phyloP scores from a whole-genome alignment of 2,329 filamentous ascomycete genomes.

The Didymella lethalis region DNA sequence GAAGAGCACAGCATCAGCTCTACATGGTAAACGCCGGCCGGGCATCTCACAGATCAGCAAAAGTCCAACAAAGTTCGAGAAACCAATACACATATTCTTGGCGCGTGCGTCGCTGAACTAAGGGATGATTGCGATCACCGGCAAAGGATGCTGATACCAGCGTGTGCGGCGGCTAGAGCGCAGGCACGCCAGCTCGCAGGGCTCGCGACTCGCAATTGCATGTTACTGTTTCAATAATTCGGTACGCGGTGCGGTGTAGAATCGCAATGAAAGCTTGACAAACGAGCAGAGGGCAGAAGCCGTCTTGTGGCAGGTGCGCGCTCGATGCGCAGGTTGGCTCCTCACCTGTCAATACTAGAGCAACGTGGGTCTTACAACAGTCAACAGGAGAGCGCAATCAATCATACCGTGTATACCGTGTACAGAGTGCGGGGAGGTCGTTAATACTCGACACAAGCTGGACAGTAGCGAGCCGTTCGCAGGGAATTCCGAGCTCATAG shows the following conservation, averaged over 20 bases:
- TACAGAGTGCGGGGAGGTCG: conserved; percentile 1
- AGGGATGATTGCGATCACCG: neutral
- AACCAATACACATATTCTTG: neutral
- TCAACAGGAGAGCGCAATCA: neutral
- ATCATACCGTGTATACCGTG: neutral
- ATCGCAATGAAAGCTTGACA: neutral
- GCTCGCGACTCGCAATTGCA: neutral
- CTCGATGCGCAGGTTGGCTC: neutral
- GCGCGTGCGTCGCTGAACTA: neutral
- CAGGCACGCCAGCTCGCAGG: neutral
- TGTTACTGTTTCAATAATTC: neutral
- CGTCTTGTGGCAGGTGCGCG: neutral
- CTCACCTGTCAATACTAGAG: neutral
- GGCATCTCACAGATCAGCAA: neutral
- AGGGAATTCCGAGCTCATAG: conserved; percentile 1
- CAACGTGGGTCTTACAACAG: neutral
- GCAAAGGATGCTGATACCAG: neutral
- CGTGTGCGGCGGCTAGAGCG: neutral
- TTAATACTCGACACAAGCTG: neutral
- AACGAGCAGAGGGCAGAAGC: neutral
- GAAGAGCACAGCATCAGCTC: neutral
- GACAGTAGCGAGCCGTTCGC: conserved; percentile 2
- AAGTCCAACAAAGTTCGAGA: neutral
- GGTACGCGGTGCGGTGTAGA: neutral
- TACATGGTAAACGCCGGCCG: neutral